Evolutionary conservation across 805 yeast genomes (phyloP).

Genomic region (Candida vartiovaarae): DNA sequence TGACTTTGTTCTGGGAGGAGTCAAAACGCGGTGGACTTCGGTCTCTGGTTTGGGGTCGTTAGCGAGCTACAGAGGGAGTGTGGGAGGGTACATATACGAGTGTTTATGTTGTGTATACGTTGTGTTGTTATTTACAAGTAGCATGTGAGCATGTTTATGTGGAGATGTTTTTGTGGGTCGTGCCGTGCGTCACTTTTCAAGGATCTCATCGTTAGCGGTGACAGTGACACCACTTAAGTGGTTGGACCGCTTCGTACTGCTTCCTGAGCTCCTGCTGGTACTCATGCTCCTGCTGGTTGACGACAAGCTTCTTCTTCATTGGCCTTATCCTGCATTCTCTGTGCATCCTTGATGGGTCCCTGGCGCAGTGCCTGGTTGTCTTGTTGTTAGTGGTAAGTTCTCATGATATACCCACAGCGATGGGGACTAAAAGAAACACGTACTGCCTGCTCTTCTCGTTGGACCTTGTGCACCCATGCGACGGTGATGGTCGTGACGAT

Average conservation of each 20-base stretch:
- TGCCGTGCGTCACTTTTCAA: background rate
- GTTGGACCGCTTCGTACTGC: slow-evolving; percentile 54
- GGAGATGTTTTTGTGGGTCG: no score
- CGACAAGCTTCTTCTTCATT: slow-evolving; percentile 23
- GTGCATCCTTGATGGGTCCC: slow-evolving; percentile 83
- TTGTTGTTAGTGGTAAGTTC: background rate
- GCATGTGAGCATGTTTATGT: no score
- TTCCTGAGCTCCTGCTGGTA: slow-evolving; percentile 54
- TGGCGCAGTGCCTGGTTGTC: slow-evolving; percentile 51
- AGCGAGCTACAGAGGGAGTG: background rate
- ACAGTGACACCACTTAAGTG: slow-evolving; percentile 48
- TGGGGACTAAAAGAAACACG: slow-evolving; percentile 16
- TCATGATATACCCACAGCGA: no score
- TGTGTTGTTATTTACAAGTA: no score
- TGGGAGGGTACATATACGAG: no score
- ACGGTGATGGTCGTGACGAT: slow-evolving; percentile 52
- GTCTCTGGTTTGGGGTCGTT: background rate
- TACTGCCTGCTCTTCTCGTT: slow-evolving; percentile 58
- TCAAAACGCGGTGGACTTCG: background rate
- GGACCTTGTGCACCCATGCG: slow-evolving; percentile 63
- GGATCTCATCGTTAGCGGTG: slow-evolving; percentile 30
- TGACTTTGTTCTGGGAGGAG: no score
- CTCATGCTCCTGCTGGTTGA: slow-evolving; percentile 60
- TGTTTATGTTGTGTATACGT: no score
- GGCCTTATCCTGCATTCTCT: slow-evolving; percentile 32